Base-by-base conservation (phyloP, 768 basidiomycete genomes). In the Boletus vinaceobasis region DNA sequence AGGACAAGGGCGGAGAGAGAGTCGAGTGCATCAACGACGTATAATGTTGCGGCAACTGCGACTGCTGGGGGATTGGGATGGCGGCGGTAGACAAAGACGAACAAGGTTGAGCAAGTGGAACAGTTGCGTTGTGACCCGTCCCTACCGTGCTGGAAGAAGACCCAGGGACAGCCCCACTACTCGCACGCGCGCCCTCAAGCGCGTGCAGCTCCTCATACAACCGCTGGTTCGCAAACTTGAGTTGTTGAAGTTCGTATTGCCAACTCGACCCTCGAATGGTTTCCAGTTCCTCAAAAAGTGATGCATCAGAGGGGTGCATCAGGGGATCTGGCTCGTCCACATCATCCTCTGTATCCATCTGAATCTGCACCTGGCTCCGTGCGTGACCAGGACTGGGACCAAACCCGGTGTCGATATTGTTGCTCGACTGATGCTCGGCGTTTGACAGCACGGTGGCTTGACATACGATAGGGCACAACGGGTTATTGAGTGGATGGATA, bases 161-260 rank as follows among this genome's bases (percentile, higher is more conserved):
- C 14, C 21, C 52, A 7, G 55, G 8, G 13, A 15, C 27, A 31
- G 39, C 21, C 7, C 23, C 46, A 9, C n/a, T 49, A 33, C 43
- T 42, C 19, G 52, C 45, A 36, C 37, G 29, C 8, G 46, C 58
- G 29, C 56, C 65, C 42, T 79, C 79, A 13, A 81, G 69, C 17
- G 63, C 67, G 23, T 65, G 67, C 29, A 85, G 57, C 63, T 91
- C 87, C 43, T 87, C 86, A 48, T 69, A 69, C 52, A 92, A 59
- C 56, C 83, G 71, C 70, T 83, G 77, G 64, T 92, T 93, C 49
- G 79, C 76, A 62, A 85, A 85, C 65, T 84, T 79, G 60, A 94
- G 76, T 69, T 93, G 90, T 72, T 92, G 87, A 45, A 95, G 76
- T 73, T 93, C 91, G 61, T 93, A 96, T 73, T 96, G 93, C 93